Evolutionary conservation across 2,329 filamentous ascomycete species (phyloP), one percentile per base, ranked within the genome.

Genomic region (Endoconidiophora laricicola): DNA sequence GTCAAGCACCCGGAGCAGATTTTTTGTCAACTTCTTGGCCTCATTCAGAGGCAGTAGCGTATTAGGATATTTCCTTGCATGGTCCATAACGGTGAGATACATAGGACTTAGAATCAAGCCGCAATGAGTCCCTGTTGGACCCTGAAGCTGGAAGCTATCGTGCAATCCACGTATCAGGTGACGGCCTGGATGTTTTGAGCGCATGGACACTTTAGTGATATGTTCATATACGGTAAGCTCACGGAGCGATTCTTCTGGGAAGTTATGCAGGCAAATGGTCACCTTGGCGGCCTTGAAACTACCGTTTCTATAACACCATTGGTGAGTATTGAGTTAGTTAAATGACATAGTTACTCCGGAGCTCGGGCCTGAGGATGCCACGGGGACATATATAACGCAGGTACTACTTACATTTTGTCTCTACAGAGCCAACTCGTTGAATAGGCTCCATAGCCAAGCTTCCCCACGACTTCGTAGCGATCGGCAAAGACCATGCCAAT

Each of bases 391-490:
- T 6, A 43, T 39, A 10, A 2, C 16, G 16, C 16, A 18, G 16
- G 16, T 18, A 18, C 10, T 6, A 54, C 46, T 9, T 45, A 60
- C 58, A 47, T 6, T 5, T 56, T 44, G 46, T 61, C 59, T 6
- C 55, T 56, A 14, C 56, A 57, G 4, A 59, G 47, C 59, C 59
- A 60, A 7, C 55, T 56, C 0, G 59, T 60, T 1, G 60, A 61
- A 4, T 53, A 55, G 3, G 56, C 56, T 6, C 60, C 58, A 26
- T 55, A 60, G 1, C 60, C 59, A 14, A 60, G 52, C 46, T 61
- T 61, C 2, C 56, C 55, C 1, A 58, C 48, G 3, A 59, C 56
- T 10, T 60, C 52, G 18, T 60, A 60, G 1, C 55, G 53, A 3
- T 52, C 53, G 38, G 49, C 49, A 22, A 60, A 53, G 2, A 59